A percentile compares a stretch with the other conserved stretches of the same genome.
Evolutionary conservation across 2,329 filamentous ascomycete species (phyloP).

Genomic region (Colletotrichum neosansevieriae): DNA sequence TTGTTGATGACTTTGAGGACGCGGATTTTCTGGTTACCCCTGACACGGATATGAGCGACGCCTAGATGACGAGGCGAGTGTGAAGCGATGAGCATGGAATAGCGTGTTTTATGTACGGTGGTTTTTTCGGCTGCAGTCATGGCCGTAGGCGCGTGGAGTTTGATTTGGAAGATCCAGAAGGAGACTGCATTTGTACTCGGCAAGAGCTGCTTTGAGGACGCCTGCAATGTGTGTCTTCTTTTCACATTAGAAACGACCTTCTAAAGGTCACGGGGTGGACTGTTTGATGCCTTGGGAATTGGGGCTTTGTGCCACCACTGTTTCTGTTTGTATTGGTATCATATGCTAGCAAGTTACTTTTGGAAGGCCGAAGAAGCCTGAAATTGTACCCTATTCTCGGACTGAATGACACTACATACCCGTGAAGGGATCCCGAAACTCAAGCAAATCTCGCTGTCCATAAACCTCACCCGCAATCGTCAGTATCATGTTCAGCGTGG

Average conservation of each 20-base stretch:
- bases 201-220: slow-evolving; percentile 43
- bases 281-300: slow-evolving; percentile 14
- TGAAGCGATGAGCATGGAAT: not conserved
- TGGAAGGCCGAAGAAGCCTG: not conserved
- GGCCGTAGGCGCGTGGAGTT: slow-evolving; percentile 20
- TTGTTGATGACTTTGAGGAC: slow-evolving; percentile 73
- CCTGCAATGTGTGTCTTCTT: slow-evolving; percentile 18
- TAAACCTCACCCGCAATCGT: slow-evolving; percentile 90
- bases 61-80: slow-evolving; percentile 36
- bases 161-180: not conserved
- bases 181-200: slow-evolving; percentile 38
- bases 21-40: slow-evolving; percentile 71
- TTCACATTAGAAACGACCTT: not conserved
- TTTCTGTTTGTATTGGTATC: slow-evolving; percentile 28
- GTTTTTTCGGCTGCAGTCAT: not conserved
- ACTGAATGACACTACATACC: slow-evolving; percentile 49
- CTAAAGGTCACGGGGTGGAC: not conserved
- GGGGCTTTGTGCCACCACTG: slow-evolving; percentile 2
- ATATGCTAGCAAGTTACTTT: slow-evolving; percentile 23
- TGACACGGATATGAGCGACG: slow-evolving; percentile 57
- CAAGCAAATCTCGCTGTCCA: slow-evolving; percentile 87
- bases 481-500: slow-evolving; percentile 92
- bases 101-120: slow-evolving; percentile 17
- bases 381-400: slow-evolving; percentile 15
- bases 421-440: slow-evolving; percentile 75